Base-by-base conservation (phyloP, 2,329 filamentous ascomycete genomes). In the Diaporthe citrichinensis region DNA sequence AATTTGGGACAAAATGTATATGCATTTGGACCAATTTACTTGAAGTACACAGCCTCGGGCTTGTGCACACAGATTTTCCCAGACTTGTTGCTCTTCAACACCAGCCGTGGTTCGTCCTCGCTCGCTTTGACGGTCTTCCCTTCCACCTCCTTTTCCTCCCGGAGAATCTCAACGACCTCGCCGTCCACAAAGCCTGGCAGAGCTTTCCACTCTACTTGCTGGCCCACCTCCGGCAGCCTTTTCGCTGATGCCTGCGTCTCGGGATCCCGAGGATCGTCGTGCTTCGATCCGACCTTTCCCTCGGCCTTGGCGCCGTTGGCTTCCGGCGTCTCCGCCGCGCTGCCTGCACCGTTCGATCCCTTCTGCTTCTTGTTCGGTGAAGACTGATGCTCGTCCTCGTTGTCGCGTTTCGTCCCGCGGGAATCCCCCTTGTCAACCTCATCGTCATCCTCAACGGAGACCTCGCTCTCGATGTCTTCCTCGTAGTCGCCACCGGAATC, bases 11-110 rank as follows among this genome's bases (percentile, higher is more conserved):
- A 20, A 12, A 15, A 8, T 4, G 23, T n/a, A 2, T 5, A 14
- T 39, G 6, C 9, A 39, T 20, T n/a, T 4, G 10, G 4, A 39
- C 25, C 7, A 9, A 3, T 2, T 53, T 8, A 68, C 12, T 84
- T 85, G 1, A 78, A 77, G 71, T 87, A 86, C 0, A 86, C 67
- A 14, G 76, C 76, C 49, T 80, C 78, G 12, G 79, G 78, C 58
- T 76, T 76, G 14, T 74, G 78, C 17, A 78, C 75, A 31, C 76
- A 76, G 15, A 77, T 71, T 59, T 78, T 76, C 3, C 76, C 76
- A 12, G 72, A 75, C 61, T 74, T 78, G 34, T 53, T 68, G 8
- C 53, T 71, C n/a, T 61, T 74, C 41, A 74, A 8, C 10, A 74
- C 73, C 25, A 78, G 61, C 12, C 77, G 55, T 8, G 78, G 78